Evolutionary conservation across 345 rosid species (phyloP).

Genomic region (Citrus mangshanensis): DNA sequence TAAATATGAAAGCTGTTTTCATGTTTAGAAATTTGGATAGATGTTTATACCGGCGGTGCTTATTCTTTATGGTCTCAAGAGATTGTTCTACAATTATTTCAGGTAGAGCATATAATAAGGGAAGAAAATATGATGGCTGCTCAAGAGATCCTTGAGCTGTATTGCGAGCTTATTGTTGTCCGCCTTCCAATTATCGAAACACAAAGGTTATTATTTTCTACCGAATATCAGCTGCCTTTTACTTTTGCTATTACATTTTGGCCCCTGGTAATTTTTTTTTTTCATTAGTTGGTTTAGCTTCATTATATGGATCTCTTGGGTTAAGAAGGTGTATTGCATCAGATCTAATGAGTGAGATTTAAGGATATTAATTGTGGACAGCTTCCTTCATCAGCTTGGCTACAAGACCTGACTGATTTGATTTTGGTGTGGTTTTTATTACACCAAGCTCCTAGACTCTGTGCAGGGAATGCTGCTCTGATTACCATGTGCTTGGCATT

Average conservation of each 20-base stretch:
- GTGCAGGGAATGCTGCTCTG: neutral
- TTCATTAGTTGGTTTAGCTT: neutral
- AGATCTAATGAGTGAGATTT: neutral
- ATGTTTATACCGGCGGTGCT: neutral
- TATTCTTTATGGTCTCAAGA: neutral
- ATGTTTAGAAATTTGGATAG: neutral
- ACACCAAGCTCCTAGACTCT: neutral
- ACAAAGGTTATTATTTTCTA: constrained; percentile 46
- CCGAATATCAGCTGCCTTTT: neutral
- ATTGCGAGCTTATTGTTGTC: constrained; percentile 77
- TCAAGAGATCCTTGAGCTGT: constrained; percentile 91
- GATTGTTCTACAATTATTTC: constrained; percentile 1
- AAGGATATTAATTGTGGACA: neutral
- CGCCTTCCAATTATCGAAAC: constrained; percentile 94
- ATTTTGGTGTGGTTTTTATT: neutral
- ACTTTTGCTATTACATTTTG: constrained; percentile 6
- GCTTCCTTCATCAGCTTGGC: neutral
- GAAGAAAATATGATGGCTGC: constrained; percentile 99
- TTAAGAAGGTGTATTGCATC: neutral
- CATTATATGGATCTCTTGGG: neutral
- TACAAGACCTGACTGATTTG: neutral
- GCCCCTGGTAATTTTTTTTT: neutral
- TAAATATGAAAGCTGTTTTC: neutral
- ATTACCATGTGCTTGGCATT: neutral
- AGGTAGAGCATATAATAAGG: constrained; percentile 94